Evolutionary conservation across 2,329 filamentous ascomycete genomes (phyloP).

Genomic region (Ilyonectria mors-panacis): DNA sequence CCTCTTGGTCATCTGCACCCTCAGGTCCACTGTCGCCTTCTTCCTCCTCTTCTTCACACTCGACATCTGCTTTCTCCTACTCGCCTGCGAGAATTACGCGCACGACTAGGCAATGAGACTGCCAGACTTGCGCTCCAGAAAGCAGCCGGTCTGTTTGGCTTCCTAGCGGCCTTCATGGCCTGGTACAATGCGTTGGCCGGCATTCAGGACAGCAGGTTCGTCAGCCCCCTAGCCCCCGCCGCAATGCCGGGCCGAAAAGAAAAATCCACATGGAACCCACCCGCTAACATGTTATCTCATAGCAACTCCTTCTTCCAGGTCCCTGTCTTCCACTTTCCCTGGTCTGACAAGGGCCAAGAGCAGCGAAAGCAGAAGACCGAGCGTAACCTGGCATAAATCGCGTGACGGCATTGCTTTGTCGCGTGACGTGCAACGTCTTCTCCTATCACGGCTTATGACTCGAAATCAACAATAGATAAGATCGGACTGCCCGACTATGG

Average conservation of each 20-base stretch:
- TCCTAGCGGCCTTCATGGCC: constrained; percentile 83
- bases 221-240: constrained; percentile 34
- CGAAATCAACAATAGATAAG: constrained; percentile 18
- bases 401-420: constrained; percentile 27
- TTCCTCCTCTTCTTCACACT: constrained; percentile 84
- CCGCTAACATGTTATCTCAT: constrained; percentile 53
- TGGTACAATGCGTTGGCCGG: constrained; percentile 92
- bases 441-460: constrained; percentile 28
- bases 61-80: constrained; percentile 81
- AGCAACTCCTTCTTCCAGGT: constrained; percentile 93
- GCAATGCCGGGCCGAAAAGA: constrained; percentile 1
- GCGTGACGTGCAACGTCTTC: constrained; percentile 37
- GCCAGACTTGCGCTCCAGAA: constrained; percentile 70
- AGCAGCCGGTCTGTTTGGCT: constrained; percentile 84
- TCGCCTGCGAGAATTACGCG: constrained; percentile 75
- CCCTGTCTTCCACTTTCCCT: constrained; percentile 94
- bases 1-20: constrained; percentile 79
- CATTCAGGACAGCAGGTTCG: constrained; percentile 80
- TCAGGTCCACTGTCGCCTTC: constrained; percentile 84
- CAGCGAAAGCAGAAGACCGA: constrained; percentile 63
- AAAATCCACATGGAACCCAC: constrained; percentile 8
- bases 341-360: constrained; percentile 84
- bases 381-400: constrained; percentile 43
- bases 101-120: constrained; percentile 63
- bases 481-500: constrained; percentile 23